Conservation (phyloP, 805 yeast species). For the Priceomyces medius region DNA sequence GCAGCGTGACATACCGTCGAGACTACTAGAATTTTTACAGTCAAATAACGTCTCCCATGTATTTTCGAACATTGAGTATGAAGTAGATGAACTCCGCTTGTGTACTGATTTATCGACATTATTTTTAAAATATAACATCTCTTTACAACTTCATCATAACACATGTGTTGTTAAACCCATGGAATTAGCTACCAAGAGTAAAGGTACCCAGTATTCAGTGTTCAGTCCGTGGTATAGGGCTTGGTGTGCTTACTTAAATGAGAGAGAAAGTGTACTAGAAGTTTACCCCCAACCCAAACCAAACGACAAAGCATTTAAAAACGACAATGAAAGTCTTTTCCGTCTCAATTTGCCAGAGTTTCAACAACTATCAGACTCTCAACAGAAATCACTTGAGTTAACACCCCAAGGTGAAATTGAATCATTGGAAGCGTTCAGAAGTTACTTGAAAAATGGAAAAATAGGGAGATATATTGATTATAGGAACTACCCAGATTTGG, state of each 20-base stretch:
- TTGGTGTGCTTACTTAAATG: slow-evolving; percentile 34
- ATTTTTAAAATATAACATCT: slow-evolving; percentile 15
- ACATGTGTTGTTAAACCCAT: slow-evolving; percentile 44
- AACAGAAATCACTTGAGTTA: background rate
- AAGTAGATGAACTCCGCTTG: slow-evolving; percentile 43
- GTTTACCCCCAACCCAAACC: slow-evolving; percentile 1
- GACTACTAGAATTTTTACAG: slow-evolving; percentile 21
- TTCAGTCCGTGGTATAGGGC: slow-evolving; percentile 44
- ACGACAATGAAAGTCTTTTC: slow-evolving; percentile 1
- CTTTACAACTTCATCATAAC: slow-evolving; percentile 34
- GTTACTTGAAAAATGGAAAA: slow-evolving; percentile 21
- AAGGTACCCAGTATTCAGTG: slow-evolving; percentile 41
- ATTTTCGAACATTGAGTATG: slow-evolving; percentile 42
- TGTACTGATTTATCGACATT: slow-evolving; percentile 17
- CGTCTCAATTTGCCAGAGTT: slow-evolving; percentile 7
- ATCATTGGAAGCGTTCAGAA: slow-evolving; percentile 22
- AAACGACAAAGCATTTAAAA: slow-evolving; percentile 4
- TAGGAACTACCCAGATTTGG: slow-evolving; percentile 28
- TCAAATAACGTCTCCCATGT: slow-evolving; percentile 25
- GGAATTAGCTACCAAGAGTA: slow-evolving; percentile 28
- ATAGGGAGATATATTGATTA: slow-evolving; percentile 29
- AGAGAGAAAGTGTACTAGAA: slow-evolving; percentile 6
- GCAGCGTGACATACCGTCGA: slow-evolving; percentile 25
- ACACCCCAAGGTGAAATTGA: slow-evolving; percentile 28
- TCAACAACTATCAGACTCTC: slow-evolving; percentile 1